Percentiles rank a stretch among this genome's conserved stretches.
phyloP scores from a whole-genome alignment of 208 protist species.

The Wallacemonas rigidus region DNA sequence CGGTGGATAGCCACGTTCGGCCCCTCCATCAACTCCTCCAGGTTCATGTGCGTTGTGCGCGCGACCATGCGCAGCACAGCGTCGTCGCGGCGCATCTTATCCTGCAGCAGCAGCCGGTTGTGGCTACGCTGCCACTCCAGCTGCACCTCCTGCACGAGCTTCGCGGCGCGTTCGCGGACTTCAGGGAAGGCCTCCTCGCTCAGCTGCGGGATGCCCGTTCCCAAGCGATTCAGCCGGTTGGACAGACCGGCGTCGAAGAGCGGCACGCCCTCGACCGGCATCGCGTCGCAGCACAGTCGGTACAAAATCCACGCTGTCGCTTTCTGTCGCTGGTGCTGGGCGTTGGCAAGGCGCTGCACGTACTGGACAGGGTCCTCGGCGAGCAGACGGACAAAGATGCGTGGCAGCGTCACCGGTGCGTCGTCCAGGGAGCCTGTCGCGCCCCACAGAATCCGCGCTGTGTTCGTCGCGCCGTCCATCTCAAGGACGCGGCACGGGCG shows the following conservation, averaged over 20 bases:
- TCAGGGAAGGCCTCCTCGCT: slow-evolving; percentile 71
- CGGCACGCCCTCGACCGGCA: slow-evolving; percentile 82
- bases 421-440: slow-evolving; percentile 15
- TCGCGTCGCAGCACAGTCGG: slow-evolving; percentile 92
- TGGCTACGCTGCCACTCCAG: slow-evolving; percentile 91
- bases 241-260: slow-evolving; percentile 63
- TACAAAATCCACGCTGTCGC: slow-evolving; percentile 91
- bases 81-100: slow-evolving; percentile 79
- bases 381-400: slow-evolving; percentile 86
- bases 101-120: slow-evolving; percentile 92
- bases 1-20: slow-evolving; percentile 79
- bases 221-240: slow-evolving; percentile 68
- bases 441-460: slow-evolving; percentile 75
- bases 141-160: slow-evolving; percentile 82
- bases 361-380: slow-evolving; percentile 91
- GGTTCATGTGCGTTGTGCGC: slow-evolving; percentile 77
- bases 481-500: slow-evolving; percentile 84
- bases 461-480: slow-evolving; percentile 75
- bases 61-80: slow-evolving; percentile 81
- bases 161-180: slow-evolving; percentile 67
- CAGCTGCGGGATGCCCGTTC: slow-evolving; percentile 87
- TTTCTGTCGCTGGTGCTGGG: slow-evolving; percentile 83
- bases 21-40: slow-evolving; percentile 80
- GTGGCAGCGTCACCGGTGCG: slow-evolving; percentile 46
- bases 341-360: slow-evolving; percentile 81